Percentiles rank a stretch among this genome's conserved stretches.
These are phyloP conservation scores for Mycena sp. DNA, from an alignment of 1,284 basidiomycete genomes.

Conservation along the genomic window DNA sequence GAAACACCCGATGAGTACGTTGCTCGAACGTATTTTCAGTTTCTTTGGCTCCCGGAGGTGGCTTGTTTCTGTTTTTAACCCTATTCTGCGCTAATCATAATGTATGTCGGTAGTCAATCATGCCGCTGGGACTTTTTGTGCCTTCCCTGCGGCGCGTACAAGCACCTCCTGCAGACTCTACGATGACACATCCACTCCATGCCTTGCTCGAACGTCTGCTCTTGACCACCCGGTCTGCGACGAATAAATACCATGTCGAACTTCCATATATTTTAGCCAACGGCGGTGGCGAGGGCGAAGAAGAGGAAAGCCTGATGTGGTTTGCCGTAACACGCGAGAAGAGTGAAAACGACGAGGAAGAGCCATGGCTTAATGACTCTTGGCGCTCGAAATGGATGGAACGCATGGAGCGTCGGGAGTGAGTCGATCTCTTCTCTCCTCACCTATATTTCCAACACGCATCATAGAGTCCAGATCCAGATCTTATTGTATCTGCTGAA, in stretches of 20 bases:
- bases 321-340: constrained; percentile 70
- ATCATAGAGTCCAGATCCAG: constrained; percentile 72
- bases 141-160: constrained; percentile 62
- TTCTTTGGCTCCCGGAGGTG: constrained; percentile 81
- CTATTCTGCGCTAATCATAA: not conserved
- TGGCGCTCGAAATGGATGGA: constrained; percentile 67
- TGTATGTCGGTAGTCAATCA: constrained; percentile 62
- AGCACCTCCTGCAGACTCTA: constrained; percentile 30
- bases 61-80: constrained; percentile 11
- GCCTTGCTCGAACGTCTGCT: constrained; percentile 64
- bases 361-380: constrained; percentile 56
- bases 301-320: constrained; percentile 80
- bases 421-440: constrained; percentile 40
- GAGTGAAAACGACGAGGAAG: constrained; percentile 43
- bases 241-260: constrained; percentile 71
- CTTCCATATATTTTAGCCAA: constrained; percentile 66
- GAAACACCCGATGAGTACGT: constrained; percentile 59
- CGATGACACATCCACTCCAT: constrained; percentile 60
- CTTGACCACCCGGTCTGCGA: constrained; percentile 61
- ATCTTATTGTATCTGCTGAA: constrained; percentile 73
- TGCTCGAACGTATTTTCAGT: constrained; percentile 70
- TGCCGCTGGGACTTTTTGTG: constrained; percentile 66
- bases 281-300: constrained; percentile 65
- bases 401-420: constrained; percentile 78
- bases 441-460: constrained; percentile 2